Conservation (phyloP, 108 stramenopile species). For the Nitzschia sp. region DNA sequence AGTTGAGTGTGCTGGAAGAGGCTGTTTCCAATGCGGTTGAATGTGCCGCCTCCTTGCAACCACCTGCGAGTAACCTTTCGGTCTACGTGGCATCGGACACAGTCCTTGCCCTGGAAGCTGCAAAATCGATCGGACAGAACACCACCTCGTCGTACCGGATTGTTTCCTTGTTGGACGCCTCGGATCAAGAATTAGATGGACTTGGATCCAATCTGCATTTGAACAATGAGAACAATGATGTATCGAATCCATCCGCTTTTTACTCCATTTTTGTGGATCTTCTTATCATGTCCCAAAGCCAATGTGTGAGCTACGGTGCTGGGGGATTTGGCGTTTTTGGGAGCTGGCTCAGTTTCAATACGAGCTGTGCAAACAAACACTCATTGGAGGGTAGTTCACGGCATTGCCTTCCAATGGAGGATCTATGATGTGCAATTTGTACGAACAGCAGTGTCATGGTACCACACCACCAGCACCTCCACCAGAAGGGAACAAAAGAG, state of each 20-base stretch:
- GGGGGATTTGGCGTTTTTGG: conserved; percentile 43
- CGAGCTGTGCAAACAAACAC: conserved; percentile 11
- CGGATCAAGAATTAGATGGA: neutral
- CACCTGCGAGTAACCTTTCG: neutral
- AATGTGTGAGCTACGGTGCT: conserved; percentile 31
- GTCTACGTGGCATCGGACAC: too few relatives aligned
- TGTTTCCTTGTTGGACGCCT: neutral
- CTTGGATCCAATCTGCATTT: conserved; percentile 10
- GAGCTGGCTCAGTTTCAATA: conserved; percentile 24
- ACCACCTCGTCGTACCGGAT: neutral
- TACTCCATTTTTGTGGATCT: conserved; percentile 50
- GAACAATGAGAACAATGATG: conserved; percentile 17
- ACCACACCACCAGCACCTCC: too few relatives aligned
- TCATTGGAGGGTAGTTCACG: neutral
- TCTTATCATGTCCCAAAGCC: conserved; percentile 30
- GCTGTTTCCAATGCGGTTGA: conserved; percentile 26
- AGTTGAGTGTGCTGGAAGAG: conserved; percentile 6
- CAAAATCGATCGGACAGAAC: too few relatives aligned
- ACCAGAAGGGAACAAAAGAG: neutral
- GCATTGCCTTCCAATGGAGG: neutral
- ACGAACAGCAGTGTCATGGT: too few relatives aligned
- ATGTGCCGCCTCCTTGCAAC: conserved; percentile 5
- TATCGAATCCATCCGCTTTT: conserved; percentile 13
- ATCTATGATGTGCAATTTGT: too few relatives aligned
- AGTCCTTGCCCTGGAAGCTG: too few relatives aligned